Evolutionary conservation across 2,329 filamentous ascomycete genomes (phyloP), one percentile per base, ranked within the genome.

Genomic region (Anthostomella pinea): DNA sequence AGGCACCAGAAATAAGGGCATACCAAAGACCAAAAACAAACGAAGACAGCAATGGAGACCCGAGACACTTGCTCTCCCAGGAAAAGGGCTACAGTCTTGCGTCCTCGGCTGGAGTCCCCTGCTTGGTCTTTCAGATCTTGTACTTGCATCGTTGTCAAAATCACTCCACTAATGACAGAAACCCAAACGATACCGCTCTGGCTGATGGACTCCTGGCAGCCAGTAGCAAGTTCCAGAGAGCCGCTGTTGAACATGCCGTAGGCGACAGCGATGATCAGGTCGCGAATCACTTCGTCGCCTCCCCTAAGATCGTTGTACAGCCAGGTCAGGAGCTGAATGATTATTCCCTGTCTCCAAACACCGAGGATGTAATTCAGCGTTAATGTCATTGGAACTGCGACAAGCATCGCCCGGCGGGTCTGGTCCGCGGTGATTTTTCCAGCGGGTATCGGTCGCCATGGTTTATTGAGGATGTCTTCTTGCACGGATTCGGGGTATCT

Each of bases 401-500:
- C 15, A 5, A 61, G 45, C 10, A 63, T 45, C 22, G 39, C 22
- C 4, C 30, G 38, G 3, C 55, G 52, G 1, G 58, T 51, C 20
- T 59, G 46, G 2, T 45, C 45, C 3, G 42, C 14, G 2, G 54
- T 57, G 13, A 58, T 21, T 3, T 49, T 3, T 10, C 31, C 31
- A 8, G 26, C 9, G 58, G 55, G n/a, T n/a, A 61, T 46, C 1
- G 57, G 52, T 1, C 57, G 52, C 47, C 46, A 53, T 7, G 57
- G 52, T 31, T 62, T 63, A 35, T 63, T 63, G 19, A 60, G 17
- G 4, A 29, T 10, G 31, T 63, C 59, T 41, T 62, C 59, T 3
- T 46, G 6, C 8, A 62, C 39, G 5, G 57, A 57, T 17, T 51
- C 45, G 14, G 51, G 41, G 2, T 41, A 46, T 8, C 51, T 41